Conservation (phyloP, 2,329 filamentous ascomycete species). For the Aspergillus uvarum region DNA sequence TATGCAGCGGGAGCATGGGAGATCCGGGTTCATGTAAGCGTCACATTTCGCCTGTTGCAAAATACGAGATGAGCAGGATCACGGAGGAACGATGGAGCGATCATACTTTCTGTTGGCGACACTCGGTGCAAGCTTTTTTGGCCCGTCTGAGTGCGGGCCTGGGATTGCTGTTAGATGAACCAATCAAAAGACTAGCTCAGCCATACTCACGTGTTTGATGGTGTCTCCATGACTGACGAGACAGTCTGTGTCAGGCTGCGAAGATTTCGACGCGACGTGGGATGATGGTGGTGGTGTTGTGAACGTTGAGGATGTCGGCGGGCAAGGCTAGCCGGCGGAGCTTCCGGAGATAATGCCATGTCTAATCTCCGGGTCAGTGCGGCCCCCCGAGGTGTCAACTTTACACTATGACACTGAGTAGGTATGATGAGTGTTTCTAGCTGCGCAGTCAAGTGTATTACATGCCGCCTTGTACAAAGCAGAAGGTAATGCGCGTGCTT, state of each 20-base stretch:
- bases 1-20: conserved; percentile 40
- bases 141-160: conserved; percentile 25
- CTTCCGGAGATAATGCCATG: conserved; percentile 4
- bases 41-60: conserved; percentile 39
- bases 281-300: neutral
- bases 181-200: neutral
- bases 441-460: no score
- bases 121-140: conserved; percentile 47
- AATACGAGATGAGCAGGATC: neutral
- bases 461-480: no score
- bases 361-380: conserved; percentile 5
- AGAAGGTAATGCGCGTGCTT: no score
- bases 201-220: neutral
- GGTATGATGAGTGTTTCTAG: no score
- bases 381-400: no score
- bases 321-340: neutral
- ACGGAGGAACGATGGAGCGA: neutral
- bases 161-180: conserved; percentile 12
- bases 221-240: neutral
- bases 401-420: no score
- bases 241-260: neutral
- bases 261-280: neutral
- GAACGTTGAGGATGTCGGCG: neutral
- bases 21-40: conserved; percentile 35
- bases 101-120: conserved; percentile 45